Evolutionary conservation across 768 basidiomycete genomes (phyloP).

Genomic region (Phlebiopsis gigantea): DNA sequence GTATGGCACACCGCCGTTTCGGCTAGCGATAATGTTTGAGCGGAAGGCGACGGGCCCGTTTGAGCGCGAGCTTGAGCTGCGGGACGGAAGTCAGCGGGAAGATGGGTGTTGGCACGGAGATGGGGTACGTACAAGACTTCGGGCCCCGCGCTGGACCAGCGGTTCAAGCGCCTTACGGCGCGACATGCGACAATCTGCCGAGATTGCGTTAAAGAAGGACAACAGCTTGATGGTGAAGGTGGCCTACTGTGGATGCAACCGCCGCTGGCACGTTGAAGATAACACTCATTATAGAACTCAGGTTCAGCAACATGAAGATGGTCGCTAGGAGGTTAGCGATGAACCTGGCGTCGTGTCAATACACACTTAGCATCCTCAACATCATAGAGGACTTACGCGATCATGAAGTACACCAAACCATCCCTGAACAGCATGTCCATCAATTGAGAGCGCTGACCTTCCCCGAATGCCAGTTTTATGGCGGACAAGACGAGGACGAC

Average conservation of each 20-base stretch:
- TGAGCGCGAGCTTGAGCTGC: background rate
- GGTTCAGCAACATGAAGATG: constrained; percentile 62
- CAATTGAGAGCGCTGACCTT: constrained; percentile 48
- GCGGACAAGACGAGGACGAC: constrained; percentile 57
- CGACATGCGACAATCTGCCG: constrained; percentile 59
- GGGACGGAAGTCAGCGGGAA: constrained; percentile 12
- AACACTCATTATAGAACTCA: constrained; percentile 69
- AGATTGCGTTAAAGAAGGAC: background rate
- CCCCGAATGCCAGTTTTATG: constrained; percentile 49
- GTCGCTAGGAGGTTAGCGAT: constrained; percentile 61
- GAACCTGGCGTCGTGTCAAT: constrained; percentile 28
- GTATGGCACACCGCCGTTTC: constrained; percentile 3
- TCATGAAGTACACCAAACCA: constrained; percentile 65
- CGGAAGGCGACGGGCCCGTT: background rate
- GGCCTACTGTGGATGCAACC: constrained; percentile 54
- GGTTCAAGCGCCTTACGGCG: constrained; percentile 59
- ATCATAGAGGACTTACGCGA: constrained; percentile 37
- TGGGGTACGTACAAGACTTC: constrained; percentile 34
- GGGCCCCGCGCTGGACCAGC: constrained; percentile 43
- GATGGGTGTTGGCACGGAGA: background rate
- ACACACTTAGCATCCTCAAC: background rate
- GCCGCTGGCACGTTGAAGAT: constrained; percentile 68
- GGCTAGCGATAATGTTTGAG: background rate
- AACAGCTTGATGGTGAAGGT: background rate
- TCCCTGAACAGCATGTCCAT: constrained; percentile 64